phyloP scores from a whole-genome alignment of 2,329 filamentous ascomycete species.

The Scorias spongiosa region DNA sequence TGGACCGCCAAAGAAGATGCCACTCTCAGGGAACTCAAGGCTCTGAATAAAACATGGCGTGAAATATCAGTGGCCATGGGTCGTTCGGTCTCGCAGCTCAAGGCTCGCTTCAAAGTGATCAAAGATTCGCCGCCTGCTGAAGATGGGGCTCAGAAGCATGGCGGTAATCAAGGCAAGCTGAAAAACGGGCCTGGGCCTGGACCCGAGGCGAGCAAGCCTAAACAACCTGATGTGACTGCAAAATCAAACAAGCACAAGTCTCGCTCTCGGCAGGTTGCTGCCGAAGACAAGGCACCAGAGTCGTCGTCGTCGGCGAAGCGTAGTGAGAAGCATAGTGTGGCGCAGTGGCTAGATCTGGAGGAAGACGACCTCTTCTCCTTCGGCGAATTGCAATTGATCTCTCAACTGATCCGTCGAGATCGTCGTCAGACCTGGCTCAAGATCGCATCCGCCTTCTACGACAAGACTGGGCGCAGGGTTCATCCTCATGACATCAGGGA shows the following conservation, averaged over 20 bases:
- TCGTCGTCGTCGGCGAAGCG: conserved; percentile 3
- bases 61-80: conserved; percentile 18
- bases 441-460: conserved; percentile 32
- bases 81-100: conserved; percentile 11
- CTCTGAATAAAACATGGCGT: conserved; percentile 16
- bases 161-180: background rate
- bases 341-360: conserved; percentile 15
- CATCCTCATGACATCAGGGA: conserved; percentile 28
- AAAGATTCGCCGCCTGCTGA: conserved; percentile 6
- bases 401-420: conserved; percentile 29
- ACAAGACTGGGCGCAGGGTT: conserved; percentile 32
- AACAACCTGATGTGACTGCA: conserved; percentile 8
- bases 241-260: conserved; percentile 4
- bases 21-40: conserved; percentile 23
- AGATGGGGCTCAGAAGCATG: background rate
- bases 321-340: conserved; percentile 15
- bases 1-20: conserved; percentile 27
- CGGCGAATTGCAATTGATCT: conserved; percentile 27
- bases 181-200: conserved; percentile 6
- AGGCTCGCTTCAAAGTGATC: conserved; percentile 22
- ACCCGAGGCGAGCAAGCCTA: conserved; percentile 4
- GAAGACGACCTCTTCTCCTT: conserved; percentile 22
- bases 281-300: conserved; percentile 2
- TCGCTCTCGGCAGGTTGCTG: background rate
- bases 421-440: conserved; percentile 28